Percentiles rank a stretch among this genome's conserved stretches.
These are phyloP conservation scores for Globisporangium spiculum DNA, from an alignment of 352 stramenopile genomes.

Conservation along the genomic window DNA sequence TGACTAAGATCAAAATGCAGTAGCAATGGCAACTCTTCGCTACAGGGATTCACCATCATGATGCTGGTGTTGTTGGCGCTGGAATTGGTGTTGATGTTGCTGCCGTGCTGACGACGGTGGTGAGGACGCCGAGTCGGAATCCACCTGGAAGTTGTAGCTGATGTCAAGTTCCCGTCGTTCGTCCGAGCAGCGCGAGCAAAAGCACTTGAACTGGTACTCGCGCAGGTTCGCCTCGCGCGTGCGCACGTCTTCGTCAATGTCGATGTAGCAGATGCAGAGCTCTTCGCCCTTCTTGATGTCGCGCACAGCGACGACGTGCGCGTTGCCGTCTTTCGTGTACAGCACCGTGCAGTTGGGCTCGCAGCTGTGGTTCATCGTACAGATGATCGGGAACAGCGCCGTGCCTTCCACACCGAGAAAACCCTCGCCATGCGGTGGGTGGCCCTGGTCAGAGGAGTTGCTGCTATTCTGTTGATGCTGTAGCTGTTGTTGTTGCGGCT, in stretches of 20 bases:
- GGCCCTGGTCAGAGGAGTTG: constrained; percentile 3
- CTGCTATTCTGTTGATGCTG: constrained; percentile 52
- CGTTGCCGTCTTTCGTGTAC: constrained; percentile 81
- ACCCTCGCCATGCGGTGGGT: constrained; percentile 44
- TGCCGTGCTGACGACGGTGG: background rate
- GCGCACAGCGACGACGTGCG: constrained; percentile 73
- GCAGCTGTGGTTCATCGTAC: constrained; percentile 98
- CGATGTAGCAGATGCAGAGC: constrained; percentile 95
- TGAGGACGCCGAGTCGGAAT: background rate
- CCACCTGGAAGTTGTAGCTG: background rate
- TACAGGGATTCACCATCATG: constrained; percentile 1
- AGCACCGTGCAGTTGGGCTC: constrained; percentile 90
- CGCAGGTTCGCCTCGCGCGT: constrained; percentile 65
- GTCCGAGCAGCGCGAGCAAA: constrained; percentile 53
- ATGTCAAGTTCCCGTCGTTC: constrained; percentile 31
- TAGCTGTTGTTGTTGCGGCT: constrained; percentile 18
- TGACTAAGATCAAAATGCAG: background rate
- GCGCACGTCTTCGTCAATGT: constrained; percentile 71
- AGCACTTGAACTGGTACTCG: constrained; percentile 82
- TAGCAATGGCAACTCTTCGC: background rate
- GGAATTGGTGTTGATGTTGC: background rate
- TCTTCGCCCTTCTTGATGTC: constrained; percentile 87
- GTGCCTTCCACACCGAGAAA: constrained; percentile 94
- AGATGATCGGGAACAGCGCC: constrained; percentile 90
- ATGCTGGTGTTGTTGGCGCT: background rate